phyloP scores from a whole-genome alignment of 345 rosid species.

The Pistacia vera region DNA sequence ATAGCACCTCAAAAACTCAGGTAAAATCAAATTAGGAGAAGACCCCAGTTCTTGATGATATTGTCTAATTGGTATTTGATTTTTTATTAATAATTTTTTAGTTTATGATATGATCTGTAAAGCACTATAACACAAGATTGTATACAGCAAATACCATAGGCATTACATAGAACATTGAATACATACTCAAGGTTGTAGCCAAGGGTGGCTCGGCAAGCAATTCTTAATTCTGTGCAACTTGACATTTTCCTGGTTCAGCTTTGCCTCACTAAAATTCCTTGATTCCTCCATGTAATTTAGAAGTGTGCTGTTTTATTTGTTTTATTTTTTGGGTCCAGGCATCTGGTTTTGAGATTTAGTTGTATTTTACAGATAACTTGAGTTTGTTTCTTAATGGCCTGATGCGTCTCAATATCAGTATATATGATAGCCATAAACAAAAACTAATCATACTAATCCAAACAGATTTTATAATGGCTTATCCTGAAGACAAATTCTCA shows the following conservation, averaged over 20 bases:
- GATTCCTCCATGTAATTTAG: neutral
- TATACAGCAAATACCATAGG: neutral
- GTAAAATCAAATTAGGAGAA: too few relatives aligned
- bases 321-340: neutral
- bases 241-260: neutral
- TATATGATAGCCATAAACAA: too few relatives aligned
- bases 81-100: neutral
- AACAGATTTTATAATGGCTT: too few relatives aligned
- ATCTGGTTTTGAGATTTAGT: conserved; percentile 2
- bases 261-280: neutral
- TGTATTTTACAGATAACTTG: conserved; percentile 1
- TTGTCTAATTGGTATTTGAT: neutral
- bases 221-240: neutral
- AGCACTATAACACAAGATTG: neutral
- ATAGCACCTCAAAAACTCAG: too few relatives aligned
- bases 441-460: too few relatives aligned
- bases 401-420: neutral
- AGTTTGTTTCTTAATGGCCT: conserved; percentile 6
- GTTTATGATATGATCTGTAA: neutral
- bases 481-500: too few relatives aligned
- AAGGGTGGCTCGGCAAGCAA: neutral
- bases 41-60: neutral
- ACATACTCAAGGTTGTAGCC: neutral
- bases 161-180: neutral
- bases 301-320: neutral